phyloP scores from a whole-genome alignment of 73 alveolate species.

The Durusdinium trenchii region DNA sequence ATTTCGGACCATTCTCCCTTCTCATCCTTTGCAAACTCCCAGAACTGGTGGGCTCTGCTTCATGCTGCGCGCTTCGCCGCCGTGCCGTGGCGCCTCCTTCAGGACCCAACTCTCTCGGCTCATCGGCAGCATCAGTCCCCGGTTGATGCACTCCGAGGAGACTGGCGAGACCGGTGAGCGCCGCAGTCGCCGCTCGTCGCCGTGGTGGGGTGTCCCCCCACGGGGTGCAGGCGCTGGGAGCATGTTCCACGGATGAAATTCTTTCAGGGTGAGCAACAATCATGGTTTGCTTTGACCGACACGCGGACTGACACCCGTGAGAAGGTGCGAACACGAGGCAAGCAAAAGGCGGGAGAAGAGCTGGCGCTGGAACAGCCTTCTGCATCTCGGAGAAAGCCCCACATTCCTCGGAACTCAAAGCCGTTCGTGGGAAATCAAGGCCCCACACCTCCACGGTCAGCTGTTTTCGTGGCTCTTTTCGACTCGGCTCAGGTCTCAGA shows the following conservation, averaged over 20 bases:
- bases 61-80: no score
- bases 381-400: slow-evolving; percentile 84
- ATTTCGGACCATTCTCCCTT: no score
- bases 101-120: slow-evolving; percentile 81
- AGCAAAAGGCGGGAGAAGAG: no score
- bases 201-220: neutral
- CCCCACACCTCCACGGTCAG: neutral
- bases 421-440: neutral
- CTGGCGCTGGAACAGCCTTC: neutral
- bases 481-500: no score
- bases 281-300: no score
- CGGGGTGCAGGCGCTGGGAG: neutral
- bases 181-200: neutral
- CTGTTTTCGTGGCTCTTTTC: neutral
- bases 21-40: no score
- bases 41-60: no score
- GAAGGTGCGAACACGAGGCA: no score
- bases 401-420: slow-evolving; percentile 10
- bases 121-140: slow-evolving; percentile 82
- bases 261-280: no score
- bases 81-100: slow-evolving; percentile 23
- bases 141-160: slow-evolving; percentile 68
- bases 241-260: no score
- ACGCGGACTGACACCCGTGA: no score
- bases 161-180: neutral